Evolutionary conservation across 768 basidiomycete genomes (phyloP).

Genomic region (Candolleomyces efflorescens): DNA sequence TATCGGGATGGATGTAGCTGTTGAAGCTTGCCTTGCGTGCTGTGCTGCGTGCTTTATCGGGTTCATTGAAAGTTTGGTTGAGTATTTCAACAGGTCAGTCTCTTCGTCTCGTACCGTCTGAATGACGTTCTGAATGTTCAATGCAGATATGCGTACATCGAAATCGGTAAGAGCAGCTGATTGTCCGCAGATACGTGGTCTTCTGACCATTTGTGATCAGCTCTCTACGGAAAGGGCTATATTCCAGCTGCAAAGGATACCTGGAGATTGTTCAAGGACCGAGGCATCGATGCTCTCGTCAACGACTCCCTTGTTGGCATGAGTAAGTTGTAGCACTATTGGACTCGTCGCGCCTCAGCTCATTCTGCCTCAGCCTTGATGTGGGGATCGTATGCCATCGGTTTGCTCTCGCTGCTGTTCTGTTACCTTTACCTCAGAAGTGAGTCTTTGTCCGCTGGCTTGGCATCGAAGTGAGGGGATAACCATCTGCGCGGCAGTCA

Average conservation of each 20-base stretch:
- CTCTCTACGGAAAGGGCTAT: slow-evolving; percentile 83
- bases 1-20: slow-evolving; percentile 45
- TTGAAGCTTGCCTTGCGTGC: slow-evolving; percentile 71
- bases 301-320: slow-evolving; percentile 82
- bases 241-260: slow-evolving; percentile 80
- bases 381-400: slow-evolving; percentile 78
- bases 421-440: slow-evolving; percentile 73
- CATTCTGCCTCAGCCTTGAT: slow-evolving; percentile 47
- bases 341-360: not conserved
- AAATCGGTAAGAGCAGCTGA: slow-evolving; percentile 50
- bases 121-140: not conserved
- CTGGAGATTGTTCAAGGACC: slow-evolving; percentile 71
- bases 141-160: slow-evolving; percentile 71
- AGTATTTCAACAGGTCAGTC: slow-evolving; percentile 72
- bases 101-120: not conserved
- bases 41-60: slow-evolving; percentile 77
- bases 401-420: slow-evolving; percentile 70
- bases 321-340: slow-evolving; percentile 39
- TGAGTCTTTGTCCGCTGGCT: slow-evolving; percentile 29
- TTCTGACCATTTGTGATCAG: slow-evolving; percentile 26
- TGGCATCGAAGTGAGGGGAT: too few species aligned
- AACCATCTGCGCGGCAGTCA: slow-evolving; percentile 38
- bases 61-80: slow-evolving; percentile 62
- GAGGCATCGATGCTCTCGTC: slow-evolving; percentile 75
- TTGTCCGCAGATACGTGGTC: not conserved